phyloP scores from a whole-genome alignment of 192 early-diverging fungal genomes.

The Linnemannia exigua region DNA sequence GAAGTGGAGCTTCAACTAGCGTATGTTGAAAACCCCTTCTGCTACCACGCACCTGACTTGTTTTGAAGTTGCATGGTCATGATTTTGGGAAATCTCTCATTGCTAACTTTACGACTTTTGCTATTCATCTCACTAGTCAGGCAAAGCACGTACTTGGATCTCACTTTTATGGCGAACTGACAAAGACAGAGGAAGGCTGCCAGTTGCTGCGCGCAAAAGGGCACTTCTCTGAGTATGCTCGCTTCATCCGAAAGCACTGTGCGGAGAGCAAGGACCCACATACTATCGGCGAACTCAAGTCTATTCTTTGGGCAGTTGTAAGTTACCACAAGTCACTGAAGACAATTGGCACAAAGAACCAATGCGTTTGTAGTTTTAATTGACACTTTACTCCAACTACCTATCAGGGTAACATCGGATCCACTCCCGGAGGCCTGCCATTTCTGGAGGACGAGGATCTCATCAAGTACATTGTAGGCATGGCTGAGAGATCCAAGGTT shows the following conservation, averaged over 20 bases:
- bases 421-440: constrained; percentile 72
- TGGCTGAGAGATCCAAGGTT: constrained; percentile 76
- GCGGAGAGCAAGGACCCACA: constrained; percentile 54
- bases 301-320: constrained; percentile 86
- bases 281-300: constrained; percentile 72
- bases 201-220: constrained; percentile 70
- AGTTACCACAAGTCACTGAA: not conserved
- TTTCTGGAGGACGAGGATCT: constrained; percentile 82
- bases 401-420: constrained; percentile 81
- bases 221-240: constrained; percentile 76
- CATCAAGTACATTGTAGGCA: constrained; percentile 76
- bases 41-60: not conserved
- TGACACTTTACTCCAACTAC: not conserved
- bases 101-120: not conserved
- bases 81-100: no score
- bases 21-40: constrained; percentile 10
- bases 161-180: constrained; percentile 87
- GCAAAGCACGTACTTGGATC: constrained; percentile 59
- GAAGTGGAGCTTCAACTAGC: constrained; percentile 33
- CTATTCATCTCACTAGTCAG: not conserved
- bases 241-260: constrained; percentile 66
- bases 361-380: not conserved
- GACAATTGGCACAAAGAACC: not conserved
- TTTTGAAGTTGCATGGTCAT: not conserved
- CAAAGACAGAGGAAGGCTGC: constrained; percentile 83